Conservation (phyloP, 495 filamentous ascomycete species). For the Pyrenula massariospora region DNA sequence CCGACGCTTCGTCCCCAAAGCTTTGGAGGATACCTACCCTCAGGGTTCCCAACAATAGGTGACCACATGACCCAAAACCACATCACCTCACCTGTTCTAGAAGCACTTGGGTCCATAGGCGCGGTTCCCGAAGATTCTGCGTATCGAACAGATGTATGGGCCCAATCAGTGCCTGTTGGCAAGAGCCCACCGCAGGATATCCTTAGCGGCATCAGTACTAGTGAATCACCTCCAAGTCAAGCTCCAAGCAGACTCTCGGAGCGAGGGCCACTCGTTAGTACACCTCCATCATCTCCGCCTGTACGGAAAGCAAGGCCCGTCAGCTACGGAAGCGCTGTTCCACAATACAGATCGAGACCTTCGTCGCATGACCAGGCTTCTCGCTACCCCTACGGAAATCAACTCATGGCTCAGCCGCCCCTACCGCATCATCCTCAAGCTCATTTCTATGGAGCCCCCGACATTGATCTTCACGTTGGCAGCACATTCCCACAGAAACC, state of each 20-base stretch:
- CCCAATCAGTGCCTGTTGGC: conserved; percentile 33
- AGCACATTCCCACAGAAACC: conserved; percentile 11
- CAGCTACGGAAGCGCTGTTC: conserved; percentile 31
- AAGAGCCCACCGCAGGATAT: conserved; percentile 36
- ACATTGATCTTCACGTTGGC: conserved; percentile 33
- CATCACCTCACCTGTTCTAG: conserved; percentile 31
- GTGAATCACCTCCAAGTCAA: conserved; percentile 32
- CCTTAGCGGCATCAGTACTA: conserved; percentile 27
- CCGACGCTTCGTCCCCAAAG: conserved; percentile 1
- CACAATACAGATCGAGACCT: conserved; percentile 4
- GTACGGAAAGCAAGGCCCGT: conserved; percentile 26
- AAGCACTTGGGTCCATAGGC: conserved; percentile 24
- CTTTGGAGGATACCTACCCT: neutral
- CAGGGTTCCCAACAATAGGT: neutral
- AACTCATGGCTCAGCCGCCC: conserved; percentile 31
- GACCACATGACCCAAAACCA: conserved; percentile 5
- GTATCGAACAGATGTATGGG: conserved; percentile 34
- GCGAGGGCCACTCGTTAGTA: conserved; percentile 14
- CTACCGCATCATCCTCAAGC: conserved; percentile 73
- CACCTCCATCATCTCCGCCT: conserved; percentile 38
- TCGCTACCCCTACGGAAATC: conserved; percentile 8
- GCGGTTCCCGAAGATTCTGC: conserved; percentile 22
- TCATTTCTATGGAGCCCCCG: conserved; percentile 51
- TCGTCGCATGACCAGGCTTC: conserved; percentile 9
- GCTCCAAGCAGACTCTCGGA: conserved; percentile 18